Evolutionary conservation across 768 basidiomycete genomes (phyloP), one percentile per base, ranked within the genome.

Genomic region (Boletus rex-veris): DNA sequence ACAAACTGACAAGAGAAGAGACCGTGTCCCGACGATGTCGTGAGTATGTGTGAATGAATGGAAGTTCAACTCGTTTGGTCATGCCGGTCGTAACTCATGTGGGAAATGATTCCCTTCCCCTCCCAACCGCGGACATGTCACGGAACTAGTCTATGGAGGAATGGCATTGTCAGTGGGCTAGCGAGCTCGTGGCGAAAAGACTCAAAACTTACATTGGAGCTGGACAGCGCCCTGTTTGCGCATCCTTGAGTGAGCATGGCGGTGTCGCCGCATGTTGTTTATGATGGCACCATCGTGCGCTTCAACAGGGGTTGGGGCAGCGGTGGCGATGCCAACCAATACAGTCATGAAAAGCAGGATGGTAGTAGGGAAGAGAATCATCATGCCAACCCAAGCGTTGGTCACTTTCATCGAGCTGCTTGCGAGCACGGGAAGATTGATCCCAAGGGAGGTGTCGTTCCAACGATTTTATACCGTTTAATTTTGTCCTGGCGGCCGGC

Each of bases 381-480:
- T 18, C 54, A 62, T 60, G 51, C 10, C 11, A 33, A 19, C 19
- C 15, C 15, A 5, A 26, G n/a, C 16, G 40, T n/a, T 38, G 19
- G 16, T 28, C 28, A 28, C 8, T 24, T 40, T 38, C 15, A 38
- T 21, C n/a, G 5, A 16, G 33, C 8, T 7, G 28, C 14, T 46
- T 5, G 30, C 7, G 44, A 35, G 31, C 6, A 9, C 6, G n/a
- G 11, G 33, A 31, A 15, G 47, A 39, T 7, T 39, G 35, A 3
- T 42, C 3, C 31, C 26, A n/a, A 12, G 8, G 30, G 15, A 14
- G 42, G 15, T 14, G 26, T 30, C 18, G 14, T 36, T 21, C 35
- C 12, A 11, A 7, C 21, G n/a, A 19, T 38, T 57, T 57, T 64
- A 57, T 57, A 53, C n/a, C 41, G 33, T 28, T 28, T 28, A 28